Conservation (phyloP, 768 basidiomycete species). For the Cystobasidiopsis lactophilus region DNA sequence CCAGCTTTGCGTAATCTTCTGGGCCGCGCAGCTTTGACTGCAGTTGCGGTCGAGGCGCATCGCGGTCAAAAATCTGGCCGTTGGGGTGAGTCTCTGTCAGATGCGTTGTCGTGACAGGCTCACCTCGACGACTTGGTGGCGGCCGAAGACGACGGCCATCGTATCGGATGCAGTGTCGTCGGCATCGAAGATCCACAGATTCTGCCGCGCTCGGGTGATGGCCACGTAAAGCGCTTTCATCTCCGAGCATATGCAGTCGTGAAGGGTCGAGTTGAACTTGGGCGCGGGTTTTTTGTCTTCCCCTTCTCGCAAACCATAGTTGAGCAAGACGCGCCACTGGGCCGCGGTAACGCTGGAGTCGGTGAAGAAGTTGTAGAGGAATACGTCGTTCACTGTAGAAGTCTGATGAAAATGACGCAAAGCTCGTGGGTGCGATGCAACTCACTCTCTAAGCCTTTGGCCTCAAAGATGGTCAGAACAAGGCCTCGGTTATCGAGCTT, state of each 20-base stretch:
- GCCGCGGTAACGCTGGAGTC: background rate
- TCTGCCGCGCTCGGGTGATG: slow-evolving; percentile 2
- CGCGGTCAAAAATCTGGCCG: too few species aligned
- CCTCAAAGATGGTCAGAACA: slow-evolving; percentile 8
- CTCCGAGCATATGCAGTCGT: background rate
- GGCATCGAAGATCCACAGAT: slow-evolving; percentile 7
- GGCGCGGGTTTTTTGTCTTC: background rate
- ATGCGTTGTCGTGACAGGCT: too few species aligned
- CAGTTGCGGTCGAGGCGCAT: too few species aligned
- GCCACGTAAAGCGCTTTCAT: slow-evolving; percentile 3
- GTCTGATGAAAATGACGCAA: too few species aligned
- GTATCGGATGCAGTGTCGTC: background rate
- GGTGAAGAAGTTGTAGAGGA: slow-evolving; percentile 3
- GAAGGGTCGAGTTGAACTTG: background rate
- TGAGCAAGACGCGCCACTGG: slow-evolving; percentile 3
- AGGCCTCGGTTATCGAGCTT: slow-evolving; percentile 1
- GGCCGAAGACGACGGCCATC: too few species aligned
- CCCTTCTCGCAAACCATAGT: background rate
- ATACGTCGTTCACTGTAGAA: slow-evolving; percentile 1
- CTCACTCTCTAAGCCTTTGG: slow-evolving; percentile 5
- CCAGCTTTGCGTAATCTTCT: too few species aligned
- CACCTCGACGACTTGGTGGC: too few species aligned
- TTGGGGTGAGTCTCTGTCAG: too few species aligned
- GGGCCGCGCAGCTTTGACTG: too few species aligned
- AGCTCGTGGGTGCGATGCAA: too few species aligned